A percentile compares a stretch with the other conserved stretches of the same genome.
phyloP scores from a whole-genome alignment of 2,329 filamentous ascomycete species.

The Tetracladium maxilliforme region DNA sequence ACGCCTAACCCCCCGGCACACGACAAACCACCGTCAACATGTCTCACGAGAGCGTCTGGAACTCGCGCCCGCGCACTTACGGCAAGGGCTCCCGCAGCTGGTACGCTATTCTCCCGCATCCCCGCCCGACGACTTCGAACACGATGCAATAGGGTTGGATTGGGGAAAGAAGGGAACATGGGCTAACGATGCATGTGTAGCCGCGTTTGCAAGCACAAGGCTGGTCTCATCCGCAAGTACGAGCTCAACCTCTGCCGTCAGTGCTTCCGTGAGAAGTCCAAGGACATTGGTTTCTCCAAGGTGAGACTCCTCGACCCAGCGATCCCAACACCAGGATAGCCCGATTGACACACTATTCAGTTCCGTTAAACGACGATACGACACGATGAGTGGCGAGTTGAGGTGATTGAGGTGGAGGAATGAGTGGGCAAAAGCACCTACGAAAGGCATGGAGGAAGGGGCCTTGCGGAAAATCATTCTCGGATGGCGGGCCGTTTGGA shows the following conservation, averaged over 20 bases:
- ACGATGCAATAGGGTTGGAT: conserved; percentile 3
- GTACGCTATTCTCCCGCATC: conserved; percentile 40
- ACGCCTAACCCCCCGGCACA: too few relatives aligned
- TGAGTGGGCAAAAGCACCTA: too few relatives aligned
- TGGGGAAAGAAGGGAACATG: conserved; percentile 1
- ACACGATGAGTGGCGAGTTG: too few relatives aligned
- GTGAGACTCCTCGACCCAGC: too few relatives aligned
- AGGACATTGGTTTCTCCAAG: conserved; percentile 63
- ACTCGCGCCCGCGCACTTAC: conserved; percentile 93
- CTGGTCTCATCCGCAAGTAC: conserved; percentile 99
- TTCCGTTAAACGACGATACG: too few relatives aligned
- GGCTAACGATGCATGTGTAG: conserved; percentile 24
- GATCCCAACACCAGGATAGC: too few relatives aligned
- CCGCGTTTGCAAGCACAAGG: conserved; percentile 84
- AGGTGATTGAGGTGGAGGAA: too few relatives aligned
- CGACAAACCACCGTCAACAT: conserved; percentile 34
- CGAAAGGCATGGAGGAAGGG: too few relatives aligned
- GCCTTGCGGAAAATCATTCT: too few relatives aligned
- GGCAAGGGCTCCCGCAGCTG: conserved; percentile 91
- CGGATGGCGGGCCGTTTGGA: too few relatives aligned
- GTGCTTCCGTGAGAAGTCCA: conserved; percentile 62
- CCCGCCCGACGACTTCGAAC: conserved; percentile 4
- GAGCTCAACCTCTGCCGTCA: conserved; percentile 80
- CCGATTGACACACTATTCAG: too few relatives aligned
- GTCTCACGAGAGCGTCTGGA: conserved; percentile 97